Evolutionary conservation across 1,284 basidiomycete genomes (phyloP).

Genomic region (Rhodotorula sp.): DNA sequence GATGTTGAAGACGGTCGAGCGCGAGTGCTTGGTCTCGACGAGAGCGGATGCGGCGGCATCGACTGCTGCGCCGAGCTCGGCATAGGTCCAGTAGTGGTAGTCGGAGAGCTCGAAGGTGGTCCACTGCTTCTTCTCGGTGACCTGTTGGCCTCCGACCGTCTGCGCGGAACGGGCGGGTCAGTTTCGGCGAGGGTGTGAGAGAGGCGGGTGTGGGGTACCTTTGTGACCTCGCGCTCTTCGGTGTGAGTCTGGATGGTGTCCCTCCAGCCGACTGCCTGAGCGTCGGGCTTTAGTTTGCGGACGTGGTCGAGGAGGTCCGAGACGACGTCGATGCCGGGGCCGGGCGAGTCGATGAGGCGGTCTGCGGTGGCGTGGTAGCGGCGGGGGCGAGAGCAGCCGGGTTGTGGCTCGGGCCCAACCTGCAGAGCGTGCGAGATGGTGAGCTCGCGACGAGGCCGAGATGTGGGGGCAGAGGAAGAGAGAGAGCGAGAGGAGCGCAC

Average conservation of each 20-base stretch:
- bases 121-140: conserved; percentile 88
- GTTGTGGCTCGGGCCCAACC: conserved; percentile 21
- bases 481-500: neutral
- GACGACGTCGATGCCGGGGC: conserved; percentile 27
- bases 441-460: neutral
- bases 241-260: conserved; percentile 72
- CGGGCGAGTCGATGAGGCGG: conserved; percentile 10
- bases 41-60: conserved; percentile 70
- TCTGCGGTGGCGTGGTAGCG: conserved; percentile 10
- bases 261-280: conserved; percentile 72
- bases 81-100: conserved; percentile 74
- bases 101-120: conserved; percentile 90
- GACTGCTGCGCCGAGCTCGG: conserved; percentile 67
- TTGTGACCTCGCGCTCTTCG: conserved; percentile 88
- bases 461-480: no score
- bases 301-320: conserved; percentile 28
- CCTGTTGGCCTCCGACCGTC: conserved; percentile 66
- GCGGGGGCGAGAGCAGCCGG: conserved; percentile 28
- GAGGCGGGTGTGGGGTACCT: conserved; percentile 52
- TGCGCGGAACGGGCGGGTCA: neutral
- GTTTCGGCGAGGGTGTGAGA: neutral
- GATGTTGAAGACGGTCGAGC: conserved; percentile 83
- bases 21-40: conserved; percentile 68
- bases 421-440: neutral
- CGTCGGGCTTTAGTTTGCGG: conserved; percentile 44